These are phyloP conservation scores for Pittosporum tobira DNA, from an alignment of 129 eudicot species.

Conservation along the genomic window DNA sequence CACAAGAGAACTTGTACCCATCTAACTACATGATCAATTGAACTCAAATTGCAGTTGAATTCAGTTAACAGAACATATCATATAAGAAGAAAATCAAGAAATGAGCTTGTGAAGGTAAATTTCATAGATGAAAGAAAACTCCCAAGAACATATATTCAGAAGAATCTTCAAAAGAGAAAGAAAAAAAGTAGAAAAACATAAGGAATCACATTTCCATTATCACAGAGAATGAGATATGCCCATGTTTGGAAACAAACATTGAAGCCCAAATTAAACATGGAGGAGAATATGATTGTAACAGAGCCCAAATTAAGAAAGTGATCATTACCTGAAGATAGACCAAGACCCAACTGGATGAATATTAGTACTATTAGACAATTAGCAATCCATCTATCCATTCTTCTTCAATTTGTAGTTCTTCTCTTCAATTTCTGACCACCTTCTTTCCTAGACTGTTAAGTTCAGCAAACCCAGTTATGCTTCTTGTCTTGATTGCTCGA, in stretches of 20 bases:
- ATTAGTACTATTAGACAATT: constrained; percentile 2
- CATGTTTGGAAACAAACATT: background rate
- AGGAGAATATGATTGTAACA: background rate
- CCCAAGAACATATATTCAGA: background rate
- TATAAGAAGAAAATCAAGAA: no score
- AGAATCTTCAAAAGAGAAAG: background rate
- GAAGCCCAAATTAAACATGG: background rate
- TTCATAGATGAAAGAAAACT: background rate
- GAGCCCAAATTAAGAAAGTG: background rate
- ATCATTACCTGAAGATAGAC: constrained; percentile 31
- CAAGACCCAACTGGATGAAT: constrained; percentile 17
- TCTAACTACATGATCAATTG: background rate
- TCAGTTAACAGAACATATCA: no score
- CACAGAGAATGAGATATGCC: background rate
- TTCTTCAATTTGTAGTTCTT: constrained; percentile 3
- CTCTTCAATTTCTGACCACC: background rate
- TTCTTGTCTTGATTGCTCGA: no score
- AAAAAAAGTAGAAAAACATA: background rate
- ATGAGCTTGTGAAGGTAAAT: background rate
- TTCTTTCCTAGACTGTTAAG: no score
- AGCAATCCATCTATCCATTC: constrained; percentile 21
- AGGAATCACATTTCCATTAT: background rate
- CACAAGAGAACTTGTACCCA: no score
- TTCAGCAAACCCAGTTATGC: no score
- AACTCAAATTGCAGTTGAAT: background rate